Percentiles rank a stretch among this genome's conserved stretches.
phyloP scores from a whole-genome alignment of 768 basidiomycete species.

The Serendipita sp. region DNA sequence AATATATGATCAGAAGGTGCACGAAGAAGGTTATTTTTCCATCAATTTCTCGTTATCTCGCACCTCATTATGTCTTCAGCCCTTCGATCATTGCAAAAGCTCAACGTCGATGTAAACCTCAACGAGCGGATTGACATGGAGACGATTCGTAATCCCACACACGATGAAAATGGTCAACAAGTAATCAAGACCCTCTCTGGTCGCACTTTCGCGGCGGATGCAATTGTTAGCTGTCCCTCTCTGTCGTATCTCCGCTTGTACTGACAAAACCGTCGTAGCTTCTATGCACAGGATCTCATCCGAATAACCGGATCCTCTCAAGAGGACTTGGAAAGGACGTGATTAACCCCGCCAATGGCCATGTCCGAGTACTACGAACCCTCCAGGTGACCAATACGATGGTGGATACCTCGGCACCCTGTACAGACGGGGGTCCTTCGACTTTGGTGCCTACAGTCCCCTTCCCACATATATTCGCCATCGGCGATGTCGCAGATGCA shows the following conservation, averaged over 20 bases:
- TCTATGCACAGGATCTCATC: background rate
- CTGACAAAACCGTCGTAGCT: background rate
- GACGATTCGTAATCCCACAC: background rate
- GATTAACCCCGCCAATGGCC: background rate
- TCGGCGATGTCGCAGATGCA: slow-evolving; percentile 48
- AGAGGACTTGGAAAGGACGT: background rate
- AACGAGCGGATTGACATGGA: background rate
- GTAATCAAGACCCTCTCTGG: background rate
- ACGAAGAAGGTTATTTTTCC: slow-evolving; percentile 23
- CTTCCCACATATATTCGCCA: slow-evolving; percentile 29
- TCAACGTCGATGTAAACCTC: background rate
- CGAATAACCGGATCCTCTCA: background rate
- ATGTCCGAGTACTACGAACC: background rate
- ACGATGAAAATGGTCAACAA: background rate
- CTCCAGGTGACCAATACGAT: background rate
- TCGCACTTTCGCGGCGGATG: background rate
- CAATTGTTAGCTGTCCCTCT: background rate
- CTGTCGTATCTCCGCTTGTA: background rate
- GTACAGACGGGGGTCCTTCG: background rate
- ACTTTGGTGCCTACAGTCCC: slow-evolving; percentile 13
- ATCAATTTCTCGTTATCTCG: background rate
- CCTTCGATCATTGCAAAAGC: background rate
- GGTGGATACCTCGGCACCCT: background rate
- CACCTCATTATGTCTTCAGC: background rate
- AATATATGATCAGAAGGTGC: slow-evolving; percentile 34